phyloP scores from a whole-genome alignment of 1,284 basidiomycete species.

The Leccinum pallidistipes region DNA sequence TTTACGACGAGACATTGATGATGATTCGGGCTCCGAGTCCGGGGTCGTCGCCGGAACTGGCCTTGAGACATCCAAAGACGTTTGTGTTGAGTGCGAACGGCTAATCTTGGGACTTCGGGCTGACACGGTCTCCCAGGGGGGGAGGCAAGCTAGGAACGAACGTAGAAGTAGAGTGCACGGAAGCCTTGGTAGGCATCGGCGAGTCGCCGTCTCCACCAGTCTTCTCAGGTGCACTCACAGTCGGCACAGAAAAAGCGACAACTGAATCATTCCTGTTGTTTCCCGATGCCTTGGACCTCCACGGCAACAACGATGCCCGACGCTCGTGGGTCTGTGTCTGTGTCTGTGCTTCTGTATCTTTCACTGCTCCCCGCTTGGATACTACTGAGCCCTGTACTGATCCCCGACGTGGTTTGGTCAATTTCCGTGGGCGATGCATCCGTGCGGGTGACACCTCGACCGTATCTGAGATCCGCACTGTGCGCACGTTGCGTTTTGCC shows the following conservation, averaged over 20 bases:
- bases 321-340: constrained; percentile 11
- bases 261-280: constrained; percentile 3
- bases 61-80: not conserved
- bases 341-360: not conserved
- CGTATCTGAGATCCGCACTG: constrained; percentile 28
- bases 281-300: constrained; percentile 18
- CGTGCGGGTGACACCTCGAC: constrained; percentile 24
- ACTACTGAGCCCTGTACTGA: not conserved
- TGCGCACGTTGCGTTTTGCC: constrained; percentile 22
- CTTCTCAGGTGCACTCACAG: not conserved
- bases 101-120: not conserved
- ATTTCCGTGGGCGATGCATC: constrained; percentile 20
- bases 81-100: not conserved
- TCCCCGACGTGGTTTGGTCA: constrained; percentile 24
- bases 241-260: not conserved
- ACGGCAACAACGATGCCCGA: constrained; percentile 22
- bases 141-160: not conserved
- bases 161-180: not conserved
- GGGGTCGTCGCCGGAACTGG: not conserved
- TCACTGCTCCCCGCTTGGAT: not conserved
- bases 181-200: not conserved
- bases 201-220: not conserved
- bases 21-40: not conserved
- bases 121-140: not conserved
- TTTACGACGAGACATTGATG: constrained; percentile 9